Evolutionary conservation across 331 rosid genomes (phyloP).

Genomic region (Malus hybrid): DNA sequence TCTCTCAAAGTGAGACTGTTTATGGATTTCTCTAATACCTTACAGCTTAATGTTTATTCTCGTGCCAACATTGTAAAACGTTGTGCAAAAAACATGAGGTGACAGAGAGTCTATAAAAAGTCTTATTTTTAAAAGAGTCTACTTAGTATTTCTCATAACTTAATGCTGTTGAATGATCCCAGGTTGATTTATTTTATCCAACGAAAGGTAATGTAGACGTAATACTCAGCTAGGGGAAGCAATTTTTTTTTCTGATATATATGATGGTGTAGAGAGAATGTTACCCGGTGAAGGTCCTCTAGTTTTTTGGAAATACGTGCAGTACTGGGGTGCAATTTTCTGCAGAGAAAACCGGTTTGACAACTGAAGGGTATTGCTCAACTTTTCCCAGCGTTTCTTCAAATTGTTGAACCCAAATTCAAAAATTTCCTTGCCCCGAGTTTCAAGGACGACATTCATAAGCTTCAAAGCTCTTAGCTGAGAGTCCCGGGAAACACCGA

Average conservation of each 20-base stretch:
- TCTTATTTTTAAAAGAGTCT: too few species aligned
- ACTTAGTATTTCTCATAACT: too few species aligned
- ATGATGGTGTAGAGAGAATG: background rate
- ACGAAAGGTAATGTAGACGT: too few species aligned
- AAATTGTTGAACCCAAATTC: conserved; percentile 30
- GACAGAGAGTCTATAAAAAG: fast-evolving
- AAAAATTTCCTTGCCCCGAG: conserved; percentile 22
- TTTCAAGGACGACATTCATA: conserved; percentile 24
- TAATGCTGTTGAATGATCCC: too few species aligned
- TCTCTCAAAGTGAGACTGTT: too few species aligned
- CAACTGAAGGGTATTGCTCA: conserved; percentile 8
- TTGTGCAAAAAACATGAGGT: too few species aligned
- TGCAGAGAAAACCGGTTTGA: conserved; percentile 47
- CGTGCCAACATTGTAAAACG: too few species aligned
- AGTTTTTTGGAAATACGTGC: conserved; percentile 13
- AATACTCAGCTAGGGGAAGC: too few species aligned
- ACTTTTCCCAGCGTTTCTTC: conserved; percentile 25
- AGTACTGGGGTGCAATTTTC: conserved; percentile 20
- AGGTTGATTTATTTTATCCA: too few species aligned
- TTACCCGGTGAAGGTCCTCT: conserved; percentile 43
- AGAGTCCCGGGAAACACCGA: conserved; percentile 40
- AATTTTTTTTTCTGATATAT: too few species aligned
- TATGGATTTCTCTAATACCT: too few species aligned
- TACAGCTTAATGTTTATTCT: too few species aligned
- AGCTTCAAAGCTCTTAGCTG: conserved; percentile 42